Percentiles rank a stretch among this genome's conserved stretches.
Conservation (phyloP, 192 early-diverging fungal species). For the Spizellomyces sp. region DNA sequence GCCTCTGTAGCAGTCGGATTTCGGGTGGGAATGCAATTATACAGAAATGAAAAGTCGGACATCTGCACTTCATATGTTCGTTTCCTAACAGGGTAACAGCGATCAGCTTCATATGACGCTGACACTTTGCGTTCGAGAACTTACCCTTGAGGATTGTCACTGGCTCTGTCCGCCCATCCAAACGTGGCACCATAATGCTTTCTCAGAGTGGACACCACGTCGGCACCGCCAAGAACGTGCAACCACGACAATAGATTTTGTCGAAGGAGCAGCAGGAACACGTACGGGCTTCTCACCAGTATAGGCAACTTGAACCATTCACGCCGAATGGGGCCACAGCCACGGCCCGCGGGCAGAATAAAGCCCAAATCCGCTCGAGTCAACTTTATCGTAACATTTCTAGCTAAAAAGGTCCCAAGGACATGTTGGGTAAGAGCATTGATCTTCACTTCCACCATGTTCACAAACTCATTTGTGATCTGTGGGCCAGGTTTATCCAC, state of each 20-base stretch:
- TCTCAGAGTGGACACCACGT: slow-evolving; percentile 35
- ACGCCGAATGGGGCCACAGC: slow-evolving; percentile 28
- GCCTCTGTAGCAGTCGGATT: slow-evolving; percentile 34
- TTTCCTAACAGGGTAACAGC: neutral
- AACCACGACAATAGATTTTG: slow-evolving; percentile 60
- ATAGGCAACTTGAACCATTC: slow-evolving; percentile 53
- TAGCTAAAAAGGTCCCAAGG: slow-evolving; percentile 64
- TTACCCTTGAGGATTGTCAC: neutral
- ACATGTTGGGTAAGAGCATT: slow-evolving; percentile 61
- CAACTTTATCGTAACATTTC: slow-evolving; percentile 68
- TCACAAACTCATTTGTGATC: slow-evolving; percentile 63
- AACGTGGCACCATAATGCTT: slow-evolving; percentile 33
- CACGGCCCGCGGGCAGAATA: slow-evolving; percentile 65
- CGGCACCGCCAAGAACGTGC: slow-evolving; percentile 35
- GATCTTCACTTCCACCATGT: slow-evolving; percentile 65
- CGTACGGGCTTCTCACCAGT: slow-evolving; percentile 55
- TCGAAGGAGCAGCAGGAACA: slow-evolving; percentile 66
- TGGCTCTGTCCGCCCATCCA: slow-evolving; percentile 21
- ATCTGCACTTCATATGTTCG: slow-evolving; percentile 37
- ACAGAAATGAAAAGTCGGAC: slow-evolving; percentile 51
- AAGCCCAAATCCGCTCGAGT: slow-evolving; percentile 77
- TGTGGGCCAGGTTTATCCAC: slow-evolving; percentile 60
- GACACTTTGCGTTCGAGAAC: neutral
- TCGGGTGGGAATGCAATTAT: slow-evolving; percentile 44
- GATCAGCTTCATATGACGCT: neutral